Percentiles rank a stretch among this genome's conserved stretches.
phyloP scores from a whole-genome alignment of 2,329 filamentous ascomycete species.

The Neofusicoccum sp. region DNA sequence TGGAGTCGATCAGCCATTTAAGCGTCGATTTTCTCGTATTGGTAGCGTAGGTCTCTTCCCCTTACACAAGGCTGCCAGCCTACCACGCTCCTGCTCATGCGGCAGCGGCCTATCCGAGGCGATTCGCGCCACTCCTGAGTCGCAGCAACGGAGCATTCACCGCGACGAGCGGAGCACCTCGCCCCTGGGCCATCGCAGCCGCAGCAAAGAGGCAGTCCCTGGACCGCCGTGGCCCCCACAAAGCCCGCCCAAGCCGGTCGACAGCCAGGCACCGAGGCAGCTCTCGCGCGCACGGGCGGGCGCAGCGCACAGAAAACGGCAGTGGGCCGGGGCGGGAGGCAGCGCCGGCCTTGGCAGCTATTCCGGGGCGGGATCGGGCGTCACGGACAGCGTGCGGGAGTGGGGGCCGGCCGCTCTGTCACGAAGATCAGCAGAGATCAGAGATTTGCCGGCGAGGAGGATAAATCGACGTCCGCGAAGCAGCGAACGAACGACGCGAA shows the following conservation, averaged over 20 bases:
- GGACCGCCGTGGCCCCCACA: background rate
- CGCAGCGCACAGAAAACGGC: background rate
- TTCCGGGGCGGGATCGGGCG: background rate
- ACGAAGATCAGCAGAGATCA: background rate
- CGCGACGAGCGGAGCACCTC: background rate
- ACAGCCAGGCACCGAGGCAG: background rate
- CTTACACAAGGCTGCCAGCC: background rate
- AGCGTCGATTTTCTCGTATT: background rate
- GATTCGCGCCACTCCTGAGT: background rate
- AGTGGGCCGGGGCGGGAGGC: background rate
- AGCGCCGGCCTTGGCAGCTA: background rate
- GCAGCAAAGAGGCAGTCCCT: background rate
- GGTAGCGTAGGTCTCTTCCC: background rate
- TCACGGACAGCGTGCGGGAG: background rate
- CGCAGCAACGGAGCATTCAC: background rate
- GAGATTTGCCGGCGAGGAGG: background rate
- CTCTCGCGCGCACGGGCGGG: background rate
- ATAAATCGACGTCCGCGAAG: background rate
- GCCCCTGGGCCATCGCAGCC: background rate
- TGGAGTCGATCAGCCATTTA: background rate
- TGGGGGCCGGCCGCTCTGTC: background rate
- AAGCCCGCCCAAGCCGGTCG: background rate
- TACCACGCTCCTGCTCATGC: background rate
- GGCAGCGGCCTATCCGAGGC: background rate
- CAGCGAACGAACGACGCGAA: no score